Conservation (phyloP, 768 basidiomycete species). For the Cyathus striatus region DNA sequence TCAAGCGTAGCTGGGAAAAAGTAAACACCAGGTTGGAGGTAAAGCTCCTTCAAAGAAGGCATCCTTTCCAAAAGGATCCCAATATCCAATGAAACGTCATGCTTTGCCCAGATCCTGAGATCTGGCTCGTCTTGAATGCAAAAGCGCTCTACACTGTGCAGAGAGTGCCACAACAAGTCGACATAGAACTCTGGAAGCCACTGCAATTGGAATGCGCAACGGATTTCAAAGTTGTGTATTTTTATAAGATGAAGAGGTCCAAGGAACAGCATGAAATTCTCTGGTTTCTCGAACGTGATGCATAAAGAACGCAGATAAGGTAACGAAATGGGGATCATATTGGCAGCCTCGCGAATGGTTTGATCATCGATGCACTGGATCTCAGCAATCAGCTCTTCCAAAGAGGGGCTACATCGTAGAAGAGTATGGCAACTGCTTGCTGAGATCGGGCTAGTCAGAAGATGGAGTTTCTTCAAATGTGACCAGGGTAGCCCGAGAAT, state of each 20-base stretch:
- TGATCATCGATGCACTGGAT: background rate
- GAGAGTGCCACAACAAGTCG: background rate
- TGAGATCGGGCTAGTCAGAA: background rate
- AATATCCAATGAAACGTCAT: background rate
- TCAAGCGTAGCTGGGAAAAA: background rate
- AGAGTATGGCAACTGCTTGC: background rate
- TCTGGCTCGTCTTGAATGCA: background rate
- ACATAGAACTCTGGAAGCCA: background rate
- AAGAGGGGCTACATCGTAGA: background rate
- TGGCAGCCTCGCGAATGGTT: no score
- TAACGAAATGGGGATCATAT: background rate
- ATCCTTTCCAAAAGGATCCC: background rate
- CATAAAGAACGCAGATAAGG: background rate
- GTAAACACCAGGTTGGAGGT: background rate
- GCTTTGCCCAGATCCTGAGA: background rate
- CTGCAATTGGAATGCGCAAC: background rate
- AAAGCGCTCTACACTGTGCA: background rate
- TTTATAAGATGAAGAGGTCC: background rate
- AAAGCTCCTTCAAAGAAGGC: background rate
- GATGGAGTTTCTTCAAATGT: background rate
- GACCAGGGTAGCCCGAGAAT: background rate
- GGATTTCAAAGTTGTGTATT: background rate
- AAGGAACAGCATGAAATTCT: background rate
- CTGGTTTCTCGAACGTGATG: background rate
- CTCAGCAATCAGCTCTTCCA: background rate